Conservation (phyloP, 371 early-diverging fungal species). For the Funneliformis caledonium region DNA sequence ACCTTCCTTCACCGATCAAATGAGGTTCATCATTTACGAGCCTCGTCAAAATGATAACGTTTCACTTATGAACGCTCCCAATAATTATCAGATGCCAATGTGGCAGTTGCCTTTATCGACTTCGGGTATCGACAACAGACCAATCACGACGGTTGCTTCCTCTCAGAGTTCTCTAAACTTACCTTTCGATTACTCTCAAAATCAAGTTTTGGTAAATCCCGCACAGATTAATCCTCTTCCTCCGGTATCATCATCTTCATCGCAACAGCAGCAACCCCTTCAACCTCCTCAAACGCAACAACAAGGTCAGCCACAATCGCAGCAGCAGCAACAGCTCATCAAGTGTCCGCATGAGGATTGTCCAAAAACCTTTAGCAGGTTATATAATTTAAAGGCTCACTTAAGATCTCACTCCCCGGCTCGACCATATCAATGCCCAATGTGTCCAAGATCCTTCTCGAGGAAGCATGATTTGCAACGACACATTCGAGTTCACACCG, state of each 20-base stretch:
- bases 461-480: conserved; percentile 73
- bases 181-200: not conserved
- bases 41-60: conserved; percentile 33
- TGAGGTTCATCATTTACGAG: conserved; percentile 39
- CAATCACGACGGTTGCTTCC: not conserved
- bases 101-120: not conserved
- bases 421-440: conserved; percentile 54
- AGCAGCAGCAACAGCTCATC: conserved; percentile 36
- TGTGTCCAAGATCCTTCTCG: conserved; percentile 56
- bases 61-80: conserved; percentile 22
- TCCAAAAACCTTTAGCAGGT: conserved; percentile 70
- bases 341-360: conserved; percentile 63
- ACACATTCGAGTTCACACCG: conserved; percentile 71
- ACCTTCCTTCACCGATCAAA: conserved; percentile 22
- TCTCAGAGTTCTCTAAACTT: not conserved
- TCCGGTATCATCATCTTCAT: not conserved
- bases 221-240: conserved; percentile 17
- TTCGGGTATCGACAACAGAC: conserved; percentile 7
- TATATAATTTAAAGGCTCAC: conserved; percentile 77
- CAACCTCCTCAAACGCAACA: not conserved
- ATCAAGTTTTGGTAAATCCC: conserved; percentile 26
- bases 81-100: not conserved
- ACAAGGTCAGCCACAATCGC: not conserved
- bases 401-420: conserved; percentile 69
- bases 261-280: not conserved